Evolutionary conservation across 2,329 filamentous ascomycete species (phyloP), one percentile per base, ranked within the genome.

Genomic region (Orbilia ellipsospora): DNA sequence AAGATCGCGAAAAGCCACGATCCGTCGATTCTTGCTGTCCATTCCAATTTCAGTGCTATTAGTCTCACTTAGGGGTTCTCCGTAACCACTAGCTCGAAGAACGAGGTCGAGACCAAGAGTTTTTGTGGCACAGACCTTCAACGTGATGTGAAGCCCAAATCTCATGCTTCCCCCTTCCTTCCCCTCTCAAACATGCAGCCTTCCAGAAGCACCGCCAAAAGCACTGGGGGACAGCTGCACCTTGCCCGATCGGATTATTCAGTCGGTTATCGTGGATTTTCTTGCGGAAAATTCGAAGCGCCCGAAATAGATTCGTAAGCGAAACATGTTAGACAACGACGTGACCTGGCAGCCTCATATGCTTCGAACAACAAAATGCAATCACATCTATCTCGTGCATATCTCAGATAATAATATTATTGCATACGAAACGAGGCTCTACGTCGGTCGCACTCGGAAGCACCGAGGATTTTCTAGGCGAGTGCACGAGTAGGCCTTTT

Each of bases 231-330:
- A 28, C 72, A 69, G 64, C 72, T 69, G 72, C 72, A 75, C 61
- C 64, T 69, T 50, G 36, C 72, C 72, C 54, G 72, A 75, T 75
- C 72, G 72, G 72, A 75, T 75, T 75, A 67, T 75, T 75, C 64
- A 61, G 64, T 75, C 72, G 72, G 72, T 68, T 75, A 75, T 75
- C 72, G 72, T 75, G 72, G 72, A 54, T 62, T 61, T 68, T 72
- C 52, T 62, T 75, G 64, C 72, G 72, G 72, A 75, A 75, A 75
- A 75, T 75, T 73, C 72, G 60, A 69, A 63, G 64, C 64, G 64
- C 72, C 64, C 54, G 59, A 75, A 75, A 69, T 69, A 68, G 64
- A 64, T 68, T 69, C 59, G 59, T 75, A 75, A 75, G 72, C 72
- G 72, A 75, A 70, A 23, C 31, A 36, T 36, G 5, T 36, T 36